Conservation (phyloP, 371 early-diverging fungal species). For the Lichtheimia ramosa region DNA sequence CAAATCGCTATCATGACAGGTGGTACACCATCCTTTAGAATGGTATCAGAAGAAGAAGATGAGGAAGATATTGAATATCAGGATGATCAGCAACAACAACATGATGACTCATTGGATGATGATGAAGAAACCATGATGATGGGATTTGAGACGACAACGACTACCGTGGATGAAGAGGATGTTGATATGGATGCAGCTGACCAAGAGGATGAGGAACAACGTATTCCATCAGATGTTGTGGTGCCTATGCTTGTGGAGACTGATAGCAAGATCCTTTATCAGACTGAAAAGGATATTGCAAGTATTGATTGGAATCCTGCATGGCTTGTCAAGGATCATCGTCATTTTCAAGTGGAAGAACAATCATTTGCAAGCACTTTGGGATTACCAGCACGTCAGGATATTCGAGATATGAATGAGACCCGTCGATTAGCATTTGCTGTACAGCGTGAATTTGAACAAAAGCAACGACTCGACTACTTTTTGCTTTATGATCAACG, state of each 20-base stretch:
- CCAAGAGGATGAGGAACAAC: not conserved
- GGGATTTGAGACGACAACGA: constrained; percentile 3
- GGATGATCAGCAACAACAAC: no score
- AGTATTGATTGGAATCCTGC: constrained; percentile 47
- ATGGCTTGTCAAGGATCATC: constrained; percentile 39
- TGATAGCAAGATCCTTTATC: constrained; percentile 16
- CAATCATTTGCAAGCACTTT: constrained; percentile 11
- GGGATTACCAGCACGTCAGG: not conserved
- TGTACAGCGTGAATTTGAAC: constrained; percentile 28
- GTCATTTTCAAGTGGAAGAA: constrained; percentile 22
- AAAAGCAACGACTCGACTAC: constrained; percentile 76
- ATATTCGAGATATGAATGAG: constrained; percentile 5
- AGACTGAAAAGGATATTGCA: constrained; percentile 31
- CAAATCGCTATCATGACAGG: constrained; percentile 29
- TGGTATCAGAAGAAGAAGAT: constrained; percentile 34
- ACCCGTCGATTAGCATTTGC: constrained; percentile 6
- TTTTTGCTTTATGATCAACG: constrained; percentile 81
- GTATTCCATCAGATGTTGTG: constrained; percentile 1
- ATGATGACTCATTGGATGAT: constrained; percentile 16
- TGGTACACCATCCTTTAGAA: constrained; percentile 12
- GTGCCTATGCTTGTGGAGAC: constrained; percentile 8
- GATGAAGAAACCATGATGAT: constrained; percentile 11
- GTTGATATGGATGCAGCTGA: constrained; percentile 27
- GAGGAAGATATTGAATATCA: constrained; percentile 21
- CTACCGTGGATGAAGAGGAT: constrained; percentile 21